Conservation (phyloP, 108 stramenopile species). For the Cyclostephanos tholiformis region DNA sequence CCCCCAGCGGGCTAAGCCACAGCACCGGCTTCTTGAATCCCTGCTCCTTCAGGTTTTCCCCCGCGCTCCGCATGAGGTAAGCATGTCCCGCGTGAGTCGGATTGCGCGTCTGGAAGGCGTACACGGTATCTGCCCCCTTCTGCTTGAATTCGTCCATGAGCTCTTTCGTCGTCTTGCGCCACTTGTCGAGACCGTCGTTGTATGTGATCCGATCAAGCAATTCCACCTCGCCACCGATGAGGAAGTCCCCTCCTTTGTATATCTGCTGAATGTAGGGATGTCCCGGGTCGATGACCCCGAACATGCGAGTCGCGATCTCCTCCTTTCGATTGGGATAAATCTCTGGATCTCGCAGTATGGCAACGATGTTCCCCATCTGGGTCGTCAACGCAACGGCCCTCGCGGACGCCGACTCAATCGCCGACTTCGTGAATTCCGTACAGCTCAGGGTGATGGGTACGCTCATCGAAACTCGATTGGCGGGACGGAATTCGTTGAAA, state of each 20-base stretch:
- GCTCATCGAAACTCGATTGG: conserved; percentile 88
- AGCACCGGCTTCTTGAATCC: conserved; percentile 96
- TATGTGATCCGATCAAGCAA: conserved; percentile 93
- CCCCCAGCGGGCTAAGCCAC: conserved; percentile 97
- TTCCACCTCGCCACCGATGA: conserved; percentile 96
- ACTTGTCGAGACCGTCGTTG: conserved; percentile 98
- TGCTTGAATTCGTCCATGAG: conserved; percentile 90
- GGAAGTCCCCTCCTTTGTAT: conserved; percentile 92
- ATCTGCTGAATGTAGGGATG: conserved; percentile 97
- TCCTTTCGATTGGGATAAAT: conserved; percentile 97
- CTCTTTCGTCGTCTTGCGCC: conserved; percentile 93
- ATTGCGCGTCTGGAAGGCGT: conserved; percentile 98
- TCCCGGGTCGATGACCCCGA: conserved; percentile 94
- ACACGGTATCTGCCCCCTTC: conserved; percentile 97
- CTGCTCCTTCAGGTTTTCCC: conserved; percentile 87
- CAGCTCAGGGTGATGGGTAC: conserved; percentile 94
- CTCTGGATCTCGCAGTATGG: conserved; percentile 92
- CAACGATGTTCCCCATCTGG: conserved; percentile 93
- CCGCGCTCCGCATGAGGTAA: conserved; percentile 95
- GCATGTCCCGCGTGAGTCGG: conserved; percentile 99
- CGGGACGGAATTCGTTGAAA: conserved; percentile 69
- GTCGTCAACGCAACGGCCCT: conserved; percentile 90
- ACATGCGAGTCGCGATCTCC: conserved; percentile 95
- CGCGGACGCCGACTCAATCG: conserved; percentile 74
- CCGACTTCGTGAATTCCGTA: conserved; percentile 87